Percentiles rank a stretch among this genome's conserved stretches.
These are phyloP conservation scores for Athelia psychrophila DNA, from an alignment of 1,284 basidiomycete genomes.

Conservation along the genomic window DNA sequence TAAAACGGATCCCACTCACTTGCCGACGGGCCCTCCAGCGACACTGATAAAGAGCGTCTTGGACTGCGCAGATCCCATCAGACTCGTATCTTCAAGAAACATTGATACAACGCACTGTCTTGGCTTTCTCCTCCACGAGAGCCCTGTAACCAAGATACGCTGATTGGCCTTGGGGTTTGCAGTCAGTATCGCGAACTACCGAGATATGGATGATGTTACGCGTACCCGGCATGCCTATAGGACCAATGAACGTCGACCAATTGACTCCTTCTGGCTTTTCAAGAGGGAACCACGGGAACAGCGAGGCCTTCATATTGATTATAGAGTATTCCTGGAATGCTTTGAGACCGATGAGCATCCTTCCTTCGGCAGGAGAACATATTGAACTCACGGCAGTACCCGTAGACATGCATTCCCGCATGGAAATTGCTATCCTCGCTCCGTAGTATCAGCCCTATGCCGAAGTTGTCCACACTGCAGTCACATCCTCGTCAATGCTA, in stretches of 20 bases:
- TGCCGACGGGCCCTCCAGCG: constrained; percentile 44
- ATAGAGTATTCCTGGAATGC: not conserved
- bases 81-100: not conserved
- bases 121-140: constrained; percentile 29
- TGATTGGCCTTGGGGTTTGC: constrained; percentile 22
- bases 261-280: not conserved
- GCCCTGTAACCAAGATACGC: constrained; percentile 40
- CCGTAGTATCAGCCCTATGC: not conserved
- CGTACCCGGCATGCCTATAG: constrained; percentile 30
- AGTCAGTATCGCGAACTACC: not conserved
- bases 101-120: constrained; percentile 23
- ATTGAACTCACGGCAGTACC: too few species aligned
- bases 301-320: not conserved
- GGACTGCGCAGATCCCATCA: constrained; percentile 29
- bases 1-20: constrained; percentile 21
- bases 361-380: too few species aligned
- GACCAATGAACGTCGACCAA: constrained; percentile 22
- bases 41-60: constrained; percentile 56
- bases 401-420: too few species aligned
- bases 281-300: not conserved
- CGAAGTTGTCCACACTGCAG: not conserved
- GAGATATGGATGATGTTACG: not conserved
- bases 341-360: not conserved
- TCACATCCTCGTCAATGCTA: too few species aligned
- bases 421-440: not conserved